These are phyloP conservation scores for Striga hermonthica DNA, from an alignment of 305 asterid species.

Conservation along the genomic window DNA sequence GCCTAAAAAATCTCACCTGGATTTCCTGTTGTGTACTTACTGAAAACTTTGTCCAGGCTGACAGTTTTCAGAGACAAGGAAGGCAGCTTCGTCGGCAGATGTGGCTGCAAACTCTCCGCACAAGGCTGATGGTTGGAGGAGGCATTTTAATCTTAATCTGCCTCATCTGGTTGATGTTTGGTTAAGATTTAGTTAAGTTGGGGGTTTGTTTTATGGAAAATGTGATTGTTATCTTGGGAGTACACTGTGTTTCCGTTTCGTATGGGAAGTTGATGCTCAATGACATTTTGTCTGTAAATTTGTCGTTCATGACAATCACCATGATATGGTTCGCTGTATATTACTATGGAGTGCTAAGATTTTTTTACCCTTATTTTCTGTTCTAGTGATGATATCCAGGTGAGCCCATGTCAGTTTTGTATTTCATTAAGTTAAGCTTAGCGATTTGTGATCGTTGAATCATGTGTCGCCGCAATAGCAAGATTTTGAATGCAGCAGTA, in stretches of 20 bases:
- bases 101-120: slow-evolving; percentile 94
- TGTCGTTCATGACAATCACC: slow-evolving; percentile 21
- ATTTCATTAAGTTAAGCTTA: too few relatives aligned
- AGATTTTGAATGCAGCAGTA: too few relatives aligned
- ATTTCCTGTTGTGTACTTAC: slow-evolving; percentile 14
- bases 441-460: too few relatives aligned
- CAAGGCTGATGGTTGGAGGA: slow-evolving; percentile 79
- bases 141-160: slow-evolving; percentile 21
- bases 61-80: slow-evolving; percentile 97
- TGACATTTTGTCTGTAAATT: slow-evolving; percentile 29
- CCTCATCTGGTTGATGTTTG: slow-evolving; percentile 69
- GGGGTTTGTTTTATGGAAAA: slow-evolving; percentile 2
- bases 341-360: slow-evolving; percentile 19
- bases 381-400: too few relatives aligned
- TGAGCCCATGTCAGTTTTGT: too few relatives aligned
- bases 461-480: too few relatives aligned
- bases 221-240: slow-evolving; percentile 10
- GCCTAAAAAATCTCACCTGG: background rate
- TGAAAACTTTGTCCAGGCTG: slow-evolving; percentile 58
- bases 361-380: too few relatives aligned
- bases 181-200: slow-evolving; percentile 44
- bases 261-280: slow-evolving; percentile 33
- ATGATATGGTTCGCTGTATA: slow-evolving; percentile 25
- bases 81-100: slow-evolving; percentile 87
- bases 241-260: slow-evolving; percentile 18